These are phyloP conservation scores for Glycyrrhiza uralensis DNA, from an alignment of 306 rosid genomes.

Conservation along the genomic window DNA sequence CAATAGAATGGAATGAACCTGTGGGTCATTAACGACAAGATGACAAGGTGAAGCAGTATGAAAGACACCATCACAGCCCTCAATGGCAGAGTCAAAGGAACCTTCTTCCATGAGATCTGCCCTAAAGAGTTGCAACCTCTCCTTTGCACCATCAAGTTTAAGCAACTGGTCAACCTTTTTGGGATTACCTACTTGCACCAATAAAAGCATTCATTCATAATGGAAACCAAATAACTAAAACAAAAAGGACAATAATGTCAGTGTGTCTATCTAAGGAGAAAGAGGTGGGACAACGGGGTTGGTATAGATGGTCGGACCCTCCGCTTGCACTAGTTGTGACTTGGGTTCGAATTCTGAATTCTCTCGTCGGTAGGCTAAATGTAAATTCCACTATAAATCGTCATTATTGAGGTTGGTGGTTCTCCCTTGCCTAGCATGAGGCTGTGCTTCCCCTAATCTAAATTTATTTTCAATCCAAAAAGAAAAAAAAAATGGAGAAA, in stretches of 20 bases:
- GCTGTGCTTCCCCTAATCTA: too few species aligned
- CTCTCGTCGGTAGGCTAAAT: too few species aligned
- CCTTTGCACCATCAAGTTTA: conserved; percentile 31
- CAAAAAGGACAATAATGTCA: not conserved
- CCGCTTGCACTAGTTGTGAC: too few species aligned
- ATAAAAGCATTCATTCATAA: not conserved
- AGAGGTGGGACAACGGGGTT: too few species aligned
- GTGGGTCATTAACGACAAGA: not conserved
- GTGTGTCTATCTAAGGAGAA: not conserved
- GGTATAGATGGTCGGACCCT: too few species aligned
- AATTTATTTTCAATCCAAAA: too few species aligned
- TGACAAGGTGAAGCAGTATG: conserved; percentile 38
- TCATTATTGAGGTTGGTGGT: too few species aligned
- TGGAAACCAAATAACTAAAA: not conserved
- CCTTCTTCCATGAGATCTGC: not conserved
- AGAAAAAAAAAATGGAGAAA: too few species aligned
- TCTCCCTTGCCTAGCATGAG: too few species aligned
- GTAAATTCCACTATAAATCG: too few species aligned
- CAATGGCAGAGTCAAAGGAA: not conserved
- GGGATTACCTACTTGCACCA: not conserved
- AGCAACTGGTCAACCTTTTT: conserved; percentile 44
- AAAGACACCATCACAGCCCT: conserved; percentile 32
- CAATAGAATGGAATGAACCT: not conserved
- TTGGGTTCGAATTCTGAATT: too few species aligned
- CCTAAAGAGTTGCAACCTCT: not conserved